Evolutionary conservation across 2,329 filamentous ascomycete genomes (phyloP), one percentile per base, ranked within the genome.

Genomic region (Fusarium sp.): DNA sequence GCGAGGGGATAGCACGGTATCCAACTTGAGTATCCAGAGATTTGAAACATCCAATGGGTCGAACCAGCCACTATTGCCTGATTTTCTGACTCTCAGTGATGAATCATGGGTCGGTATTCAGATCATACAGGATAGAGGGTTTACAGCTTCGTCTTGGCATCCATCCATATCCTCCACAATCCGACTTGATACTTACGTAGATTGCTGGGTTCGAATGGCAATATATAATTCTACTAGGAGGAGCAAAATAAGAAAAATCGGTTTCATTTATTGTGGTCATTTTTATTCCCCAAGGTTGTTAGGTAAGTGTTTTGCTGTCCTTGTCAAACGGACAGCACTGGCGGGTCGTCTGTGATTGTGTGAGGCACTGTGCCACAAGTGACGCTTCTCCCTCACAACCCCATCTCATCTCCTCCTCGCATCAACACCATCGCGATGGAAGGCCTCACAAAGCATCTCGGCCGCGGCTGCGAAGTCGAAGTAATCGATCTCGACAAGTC

Each of bases 401-500:
- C 59, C 56, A 54, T 10, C 29, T 24, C 38, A 59, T 34, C 14
- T 52, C 24, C 47, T 31, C 50, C 35, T 58, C 63, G 37, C 45
- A 58, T 40, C 61, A 61, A 57, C 66, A 62, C 16, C 60, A 67
- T 40, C 70, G 45, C 31, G 18, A 76, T 29, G 76, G 77, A 64
- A n/a, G 67, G 62, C 8, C 71, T 81, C 20, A 71, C 75, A 6
- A 58, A 64, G 2, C 70, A 78, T 14, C 70, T 82, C 29, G 75
- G 77, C 7, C 73, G 68, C 24, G 76, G 75, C 14, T 57, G 69
- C 27, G 76, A 78, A 6, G 67, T 83, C 11, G 79, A 83, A 29
- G 73, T 85, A 4, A 42, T 76, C 2, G 84, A 85, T 70, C 78
- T 83, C 2, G 84, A 84, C 71, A 84, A 80, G 60, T 81, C 82